These are phyloP conservation scores for Eucalyptus curtisii DNA, from an alignment of 345 rosid species.

Conservation along the genomic window DNA sequence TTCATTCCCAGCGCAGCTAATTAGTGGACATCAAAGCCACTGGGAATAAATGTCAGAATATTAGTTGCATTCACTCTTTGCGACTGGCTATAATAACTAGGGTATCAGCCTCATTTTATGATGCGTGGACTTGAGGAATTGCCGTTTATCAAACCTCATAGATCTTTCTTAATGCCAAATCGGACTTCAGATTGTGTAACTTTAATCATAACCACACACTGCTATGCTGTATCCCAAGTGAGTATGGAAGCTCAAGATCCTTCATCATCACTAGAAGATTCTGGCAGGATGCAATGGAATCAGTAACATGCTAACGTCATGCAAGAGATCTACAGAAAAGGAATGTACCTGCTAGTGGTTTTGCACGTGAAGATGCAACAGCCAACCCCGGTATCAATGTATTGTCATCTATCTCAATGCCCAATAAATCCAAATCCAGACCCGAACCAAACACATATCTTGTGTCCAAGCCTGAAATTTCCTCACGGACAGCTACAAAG, in stretches of 20 bases:
- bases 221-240: neutral
- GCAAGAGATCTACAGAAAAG: neutral
- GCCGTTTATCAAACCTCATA: neutral
- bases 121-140: neutral
- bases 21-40: neutral
- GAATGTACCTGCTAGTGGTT: constrained; percentile 71
- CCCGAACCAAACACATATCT: constrained; percentile 64
- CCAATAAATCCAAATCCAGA: constrained; percentile 88
- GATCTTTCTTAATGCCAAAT: neutral
- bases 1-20: neutral
- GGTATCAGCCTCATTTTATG: neutral
- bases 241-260: neutral
- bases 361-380: constrained; percentile 83
- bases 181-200: neutral
- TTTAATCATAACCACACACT: neutral
- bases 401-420: constrained; percentile 63
- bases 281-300: neutral
- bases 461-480: constrained; percentile 44
- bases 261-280: neutral
- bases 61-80: neutral
- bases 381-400: constrained; percentile 88
- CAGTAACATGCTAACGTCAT: neutral
- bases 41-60: neutral
- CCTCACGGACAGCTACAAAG: constrained; percentile 55
- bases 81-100: neutral